A percentile compares a stretch with the other conserved stretches of the same genome.
Evolutionary conservation across 1,284 basidiomycete genomes (phyloP).

Genomic region (Thelephora terrestris): DNA sequence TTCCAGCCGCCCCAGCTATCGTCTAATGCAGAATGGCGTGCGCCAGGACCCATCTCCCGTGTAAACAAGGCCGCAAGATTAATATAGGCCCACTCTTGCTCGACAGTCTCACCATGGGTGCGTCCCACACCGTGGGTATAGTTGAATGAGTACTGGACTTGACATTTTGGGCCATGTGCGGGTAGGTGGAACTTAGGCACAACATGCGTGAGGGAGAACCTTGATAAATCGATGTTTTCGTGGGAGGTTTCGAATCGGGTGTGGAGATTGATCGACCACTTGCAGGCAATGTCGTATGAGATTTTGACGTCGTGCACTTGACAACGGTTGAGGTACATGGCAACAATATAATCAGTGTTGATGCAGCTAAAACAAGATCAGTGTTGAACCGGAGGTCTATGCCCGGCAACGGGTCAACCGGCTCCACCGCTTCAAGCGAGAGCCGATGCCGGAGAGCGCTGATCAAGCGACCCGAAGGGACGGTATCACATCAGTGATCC

Average conservation of each 20-base stretch:
- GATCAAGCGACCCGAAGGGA: no score
- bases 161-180: constrained; percentile 15
- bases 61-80: constrained; percentile 15
- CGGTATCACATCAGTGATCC: no score
- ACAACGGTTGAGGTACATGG: constrained; percentile 12
- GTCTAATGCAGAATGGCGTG: constrained; percentile 15
- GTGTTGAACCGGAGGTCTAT: no score
- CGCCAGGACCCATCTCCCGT: constrained; percentile 16
- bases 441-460: no score
- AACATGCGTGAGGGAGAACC: constrained; percentile 10
- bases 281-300: constrained; percentile 28
- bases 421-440: no score
- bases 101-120: no score
- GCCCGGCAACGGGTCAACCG: no score
- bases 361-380: constrained; percentile 20
- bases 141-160: constrained; percentile 16
- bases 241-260: no score
- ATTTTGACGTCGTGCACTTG: constrained; percentile 12
- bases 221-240: no score
- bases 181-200: constrained; percentile 20
- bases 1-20: no score
- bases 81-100: constrained; percentile 14
- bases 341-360: constrained; percentile 29
- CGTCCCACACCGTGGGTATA: no score
- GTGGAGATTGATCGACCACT: constrained; percentile 18